Conservation (phyloP, 1,284 basidiomycete genomes). For the Butyriboletus regius region DNA sequence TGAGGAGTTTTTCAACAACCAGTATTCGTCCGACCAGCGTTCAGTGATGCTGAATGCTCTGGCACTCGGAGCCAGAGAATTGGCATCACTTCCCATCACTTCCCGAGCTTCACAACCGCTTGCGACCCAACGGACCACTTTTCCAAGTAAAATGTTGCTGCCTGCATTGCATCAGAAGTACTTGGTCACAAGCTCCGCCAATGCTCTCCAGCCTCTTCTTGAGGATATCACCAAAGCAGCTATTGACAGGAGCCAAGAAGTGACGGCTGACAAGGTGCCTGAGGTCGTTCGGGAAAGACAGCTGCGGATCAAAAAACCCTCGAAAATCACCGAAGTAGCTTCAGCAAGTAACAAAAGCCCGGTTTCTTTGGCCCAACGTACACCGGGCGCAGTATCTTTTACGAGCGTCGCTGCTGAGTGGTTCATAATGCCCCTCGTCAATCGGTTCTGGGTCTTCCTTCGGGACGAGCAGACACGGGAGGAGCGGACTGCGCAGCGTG, state of each 20-base stretch:
- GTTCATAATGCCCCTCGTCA: slow-evolving; percentile 82
- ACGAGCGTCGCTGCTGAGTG: slow-evolving; percentile 74
- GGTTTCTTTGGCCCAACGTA: slow-evolving; percentile 13
- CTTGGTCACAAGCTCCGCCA: slow-evolving; percentile 37
- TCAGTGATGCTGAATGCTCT: slow-evolving; percentile 79
- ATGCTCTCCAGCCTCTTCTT: slow-evolving; percentile 46
- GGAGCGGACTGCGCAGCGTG: slow-evolving; percentile 51
- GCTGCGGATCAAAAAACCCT: slow-evolving; percentile 56
- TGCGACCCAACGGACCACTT: slow-evolving; percentile 41
- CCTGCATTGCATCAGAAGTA: slow-evolving; percentile 62
- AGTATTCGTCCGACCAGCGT: slow-evolving; percentile 82
- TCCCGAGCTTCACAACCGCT: slow-evolving; percentile 33
- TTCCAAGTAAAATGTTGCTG: slow-evolving; percentile 78
- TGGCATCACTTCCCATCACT: slow-evolving; percentile 63
- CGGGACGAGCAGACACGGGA: slow-evolving; percentile 73
- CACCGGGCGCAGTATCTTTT: slow-evolving; percentile 42
- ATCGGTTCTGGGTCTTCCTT: slow-evolving; percentile 85
- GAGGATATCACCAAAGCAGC: slow-evolving; percentile 54
- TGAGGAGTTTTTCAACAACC: slow-evolving; percentile 87
- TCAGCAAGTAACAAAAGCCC: slow-evolving; percentile 2
- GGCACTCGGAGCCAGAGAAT: slow-evolving; percentile 76
- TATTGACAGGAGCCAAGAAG: slow-evolving; percentile 50
- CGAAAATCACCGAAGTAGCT: slow-evolving; percentile 42
- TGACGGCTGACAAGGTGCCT: slow-evolving; percentile 47
- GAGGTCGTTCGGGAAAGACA: slow-evolving; percentile 64